Evolutionary conservation across 2,329 filamentous ascomycete genomes (phyloP).

Genomic region (Dactylellina parvicollis): DNA sequence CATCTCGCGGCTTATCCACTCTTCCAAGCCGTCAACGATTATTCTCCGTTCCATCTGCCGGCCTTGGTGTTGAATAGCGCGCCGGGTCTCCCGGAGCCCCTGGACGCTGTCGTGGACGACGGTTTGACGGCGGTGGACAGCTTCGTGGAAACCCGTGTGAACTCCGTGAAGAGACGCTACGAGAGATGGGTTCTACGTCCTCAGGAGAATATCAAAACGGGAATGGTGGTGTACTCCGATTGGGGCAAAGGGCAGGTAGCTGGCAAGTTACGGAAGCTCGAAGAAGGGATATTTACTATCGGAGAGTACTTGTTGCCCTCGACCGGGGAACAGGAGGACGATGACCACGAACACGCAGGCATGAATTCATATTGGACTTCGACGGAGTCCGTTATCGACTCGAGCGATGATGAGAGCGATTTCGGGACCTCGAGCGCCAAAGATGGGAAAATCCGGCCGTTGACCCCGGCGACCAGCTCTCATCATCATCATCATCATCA

Average conservation of each 20-base stretch:
- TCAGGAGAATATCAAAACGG: constrained; percentile 45
- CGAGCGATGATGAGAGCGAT: constrained; percentile 49
- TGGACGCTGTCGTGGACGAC: constrained; percentile 38
- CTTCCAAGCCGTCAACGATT: constrained; percentile 38
- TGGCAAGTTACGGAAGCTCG: constrained; percentile 29
- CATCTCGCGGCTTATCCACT: constrained; percentile 45
- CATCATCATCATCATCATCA: no score
- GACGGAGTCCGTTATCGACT: constrained; percentile 45
- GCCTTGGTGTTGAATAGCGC: constrained; percentile 25
- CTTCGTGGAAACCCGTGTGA: constrained; percentile 27
- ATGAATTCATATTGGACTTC: constrained; percentile 51
- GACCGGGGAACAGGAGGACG: constrained; percentile 37
- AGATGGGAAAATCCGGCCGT: constrained; percentile 19
- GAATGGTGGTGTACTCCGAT: constrained; percentile 39
- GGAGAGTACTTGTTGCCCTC: constrained; percentile 42
- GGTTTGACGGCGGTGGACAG: constrained; percentile 39
- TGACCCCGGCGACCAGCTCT: constrained; percentile 25
- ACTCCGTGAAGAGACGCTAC: constrained; percentile 34
- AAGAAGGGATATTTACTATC: constrained; percentile 41
- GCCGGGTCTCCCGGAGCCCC: constrained; percentile 39
- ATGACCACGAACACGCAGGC: constrained; percentile 34
- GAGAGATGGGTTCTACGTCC: constrained; percentile 40
- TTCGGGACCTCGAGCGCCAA: constrained; percentile 20
- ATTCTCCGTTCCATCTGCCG: constrained; percentile 45
- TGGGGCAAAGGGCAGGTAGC: constrained; percentile 46